phyloP scores from a whole-genome alignment of 2,329 filamentous ascomycete genomes.

The Fusarium protoensiforme region DNA sequence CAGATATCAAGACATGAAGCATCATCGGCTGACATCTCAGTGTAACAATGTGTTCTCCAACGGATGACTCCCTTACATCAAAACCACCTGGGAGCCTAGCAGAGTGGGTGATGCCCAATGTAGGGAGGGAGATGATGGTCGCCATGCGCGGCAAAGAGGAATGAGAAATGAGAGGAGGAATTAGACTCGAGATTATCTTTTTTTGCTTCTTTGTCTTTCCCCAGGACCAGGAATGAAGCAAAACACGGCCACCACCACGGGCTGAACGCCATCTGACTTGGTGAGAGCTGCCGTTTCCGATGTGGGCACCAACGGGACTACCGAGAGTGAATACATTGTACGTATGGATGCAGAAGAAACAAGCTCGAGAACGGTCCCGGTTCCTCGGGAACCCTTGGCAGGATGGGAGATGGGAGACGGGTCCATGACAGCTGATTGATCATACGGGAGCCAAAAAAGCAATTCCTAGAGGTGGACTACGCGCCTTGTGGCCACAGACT shows the following conservation, averaged over 20 bases:
- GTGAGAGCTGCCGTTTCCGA: conserved; percentile 18
- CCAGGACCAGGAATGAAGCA: conserved; percentile 20
- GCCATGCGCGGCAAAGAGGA: neutral
- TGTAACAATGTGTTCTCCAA: neutral
- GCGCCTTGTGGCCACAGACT: neutral
- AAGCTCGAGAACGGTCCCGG: conserved; percentile 14
- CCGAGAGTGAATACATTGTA: conserved; percentile 5
- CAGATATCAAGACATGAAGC: neutral
- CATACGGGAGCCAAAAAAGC: neutral
- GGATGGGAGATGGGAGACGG: neutral
- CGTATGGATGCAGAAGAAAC: neutral
- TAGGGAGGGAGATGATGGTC: conserved; percentile 21
- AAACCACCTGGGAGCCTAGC: neutral
- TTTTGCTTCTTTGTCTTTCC: neutral
- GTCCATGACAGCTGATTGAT: conserved; percentile 16
- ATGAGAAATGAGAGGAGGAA: conserved; percentile 4
- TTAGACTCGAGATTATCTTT: neutral
- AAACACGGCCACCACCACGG: neutral
- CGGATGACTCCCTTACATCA: conserved; percentile 16
- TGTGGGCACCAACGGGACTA: neutral
- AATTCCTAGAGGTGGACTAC: neutral
- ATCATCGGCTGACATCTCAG: neutral
- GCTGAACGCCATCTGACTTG: neutral
- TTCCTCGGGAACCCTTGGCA: conserved; percentile 17
- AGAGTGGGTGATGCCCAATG: neutral